These are phyloP conservation scores for Jamesozyma rosinii DNA, from an alignment of 805 yeast genomes.

Conservation along the genomic window DNA sequence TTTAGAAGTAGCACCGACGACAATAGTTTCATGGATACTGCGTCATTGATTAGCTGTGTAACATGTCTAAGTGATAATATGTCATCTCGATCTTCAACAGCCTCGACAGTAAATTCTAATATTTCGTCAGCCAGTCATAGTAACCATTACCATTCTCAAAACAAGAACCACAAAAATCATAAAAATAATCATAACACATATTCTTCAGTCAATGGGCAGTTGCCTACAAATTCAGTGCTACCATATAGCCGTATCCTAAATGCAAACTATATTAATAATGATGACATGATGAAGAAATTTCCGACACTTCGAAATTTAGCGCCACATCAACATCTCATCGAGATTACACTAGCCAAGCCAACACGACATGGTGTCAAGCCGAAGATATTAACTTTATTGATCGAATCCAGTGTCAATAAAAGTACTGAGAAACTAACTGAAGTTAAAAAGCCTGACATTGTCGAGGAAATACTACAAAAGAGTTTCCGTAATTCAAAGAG, in stretches of 20 bases:
- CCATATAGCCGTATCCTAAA: constrained; percentile 28
- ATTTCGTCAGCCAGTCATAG: not conserved
- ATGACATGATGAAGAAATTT: constrained; percentile 1
- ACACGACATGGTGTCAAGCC: constrained; percentile 32
- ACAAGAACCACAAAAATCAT: not conserved
- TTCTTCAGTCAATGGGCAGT: constrained; percentile 23
- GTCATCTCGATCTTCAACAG: not conserved
- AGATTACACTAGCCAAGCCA: constrained; percentile 32
- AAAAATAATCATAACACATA: too few relatives aligned
- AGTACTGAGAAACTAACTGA: not conserved
- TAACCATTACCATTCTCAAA: not conserved
- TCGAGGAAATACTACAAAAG: constrained; percentile 29
- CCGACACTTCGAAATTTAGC: not conserved
- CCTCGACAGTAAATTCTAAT: not conserved
- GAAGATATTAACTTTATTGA: constrained; percentile 23
- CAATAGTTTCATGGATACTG: constrained; percentile 20
- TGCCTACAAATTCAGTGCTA: constrained; percentile 29
- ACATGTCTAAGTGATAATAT: constrained; percentile 26
- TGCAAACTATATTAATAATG: constrained; percentile 18
- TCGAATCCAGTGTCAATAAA: constrained; percentile 13
- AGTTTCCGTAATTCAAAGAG: constrained; percentile 36
- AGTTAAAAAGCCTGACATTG: constrained; percentile 16
- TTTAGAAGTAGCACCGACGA: constrained; percentile 7
- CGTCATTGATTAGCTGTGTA: constrained; percentile 31
- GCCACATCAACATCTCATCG: constrained; percentile 16